Percentiles rank a stretch among this genome's conserved stretches.
Conservation (phyloP, 352 stramenopile species). For the Globisporangium irregulare region DNA sequence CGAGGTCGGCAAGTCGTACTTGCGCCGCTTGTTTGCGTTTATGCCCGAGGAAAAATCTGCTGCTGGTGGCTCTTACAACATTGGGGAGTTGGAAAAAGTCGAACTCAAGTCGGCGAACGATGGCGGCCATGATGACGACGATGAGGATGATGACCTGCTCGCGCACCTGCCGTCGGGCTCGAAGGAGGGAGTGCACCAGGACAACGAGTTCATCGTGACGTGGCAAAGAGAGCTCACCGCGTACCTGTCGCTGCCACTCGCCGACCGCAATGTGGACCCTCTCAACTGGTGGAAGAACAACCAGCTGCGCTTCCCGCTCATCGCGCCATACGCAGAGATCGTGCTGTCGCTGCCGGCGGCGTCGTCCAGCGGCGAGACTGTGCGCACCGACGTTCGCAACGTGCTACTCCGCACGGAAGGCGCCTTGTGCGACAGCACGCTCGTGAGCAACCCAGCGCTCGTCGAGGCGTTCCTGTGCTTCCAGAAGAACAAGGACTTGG, state of each 20-base stretch:
- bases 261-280: slow-evolving; percentile 71
- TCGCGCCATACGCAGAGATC: slow-evolving; percentile 75
- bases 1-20: slow-evolving; percentile 47
- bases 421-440: slow-evolving; percentile 29
- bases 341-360: slow-evolving; percentile 65
- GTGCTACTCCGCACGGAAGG: slow-evolving; percentile 64
- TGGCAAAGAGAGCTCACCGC: slow-evolving; percentile 77
- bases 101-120: slow-evolving; percentile 11
- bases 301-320: slow-evolving; percentile 73
- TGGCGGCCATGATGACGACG: slow-evolving; percentile 38
- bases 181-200: slow-evolving; percentile 39
- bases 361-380: slow-evolving; percentile 54
- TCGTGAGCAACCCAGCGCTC: slow-evolving; percentile 49
- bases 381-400: slow-evolving; percentile 41
- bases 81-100: slow-evolving; percentile 24
- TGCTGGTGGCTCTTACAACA: slow-evolving; percentile 19
- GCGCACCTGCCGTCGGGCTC: slow-evolving; percentile 59
- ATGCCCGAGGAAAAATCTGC: slow-evolving; percentile 27
- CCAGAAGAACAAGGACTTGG: slow-evolving; percentile 78
- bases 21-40: slow-evolving; percentile 54
- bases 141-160: slow-evolving; percentile 73
- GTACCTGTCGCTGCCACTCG: slow-evolving; percentile 69
- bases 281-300: slow-evolving; percentile 78
- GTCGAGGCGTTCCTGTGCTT: slow-evolving; percentile 79
- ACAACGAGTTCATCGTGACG: slow-evolving; percentile 52